Conservation (phyloP, 2,329 filamentous ascomycete genomes). For the Leptoxyphium fumago region DNA sequence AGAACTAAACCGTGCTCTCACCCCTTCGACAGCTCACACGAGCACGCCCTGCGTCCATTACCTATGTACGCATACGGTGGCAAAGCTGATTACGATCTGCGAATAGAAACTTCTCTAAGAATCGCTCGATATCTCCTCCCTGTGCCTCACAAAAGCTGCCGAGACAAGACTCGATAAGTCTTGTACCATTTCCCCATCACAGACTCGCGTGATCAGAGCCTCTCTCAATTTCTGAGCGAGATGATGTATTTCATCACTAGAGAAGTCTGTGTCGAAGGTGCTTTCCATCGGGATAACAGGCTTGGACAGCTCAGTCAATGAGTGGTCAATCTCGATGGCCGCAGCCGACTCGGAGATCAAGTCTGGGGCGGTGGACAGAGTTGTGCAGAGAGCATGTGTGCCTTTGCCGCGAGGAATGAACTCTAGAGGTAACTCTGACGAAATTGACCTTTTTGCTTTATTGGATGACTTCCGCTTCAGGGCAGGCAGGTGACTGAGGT, state of each 20-base stretch:
- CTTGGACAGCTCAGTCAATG: too few species aligned
- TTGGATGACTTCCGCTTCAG: background rate
- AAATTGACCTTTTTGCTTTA: background rate
- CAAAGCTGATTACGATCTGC: too few species aligned
- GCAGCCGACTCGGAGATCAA: background rate
- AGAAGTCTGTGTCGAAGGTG: conserved; percentile 1
- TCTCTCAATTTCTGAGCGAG: conserved; percentile 6
- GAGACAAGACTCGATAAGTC: conserved; percentile 6
- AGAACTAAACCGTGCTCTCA: too few species aligned
- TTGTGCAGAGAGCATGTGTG: background rate
- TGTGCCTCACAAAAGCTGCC: background rate
- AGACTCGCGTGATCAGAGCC: conserved; percentile 8
- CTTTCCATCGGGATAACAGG: background rate
- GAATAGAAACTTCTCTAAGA: too few species aligned
- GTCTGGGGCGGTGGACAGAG: background rate
- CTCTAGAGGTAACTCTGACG: background rate
- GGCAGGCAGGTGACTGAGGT: background rate
- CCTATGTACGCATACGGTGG: too few species aligned
- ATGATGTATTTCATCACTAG: conserved; percentile 4
- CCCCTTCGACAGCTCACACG: too few species aligned
- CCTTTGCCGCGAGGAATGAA: background rate
- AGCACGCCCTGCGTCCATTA: too few species aligned
- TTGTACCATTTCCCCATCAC: conserved; percentile 12
- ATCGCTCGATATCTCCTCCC: background rate
- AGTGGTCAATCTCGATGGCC: too few species aligned